Evolutionary conservation across 306 rosid genomes (phyloP).

Genomic region (Medicago arabica): DNA sequence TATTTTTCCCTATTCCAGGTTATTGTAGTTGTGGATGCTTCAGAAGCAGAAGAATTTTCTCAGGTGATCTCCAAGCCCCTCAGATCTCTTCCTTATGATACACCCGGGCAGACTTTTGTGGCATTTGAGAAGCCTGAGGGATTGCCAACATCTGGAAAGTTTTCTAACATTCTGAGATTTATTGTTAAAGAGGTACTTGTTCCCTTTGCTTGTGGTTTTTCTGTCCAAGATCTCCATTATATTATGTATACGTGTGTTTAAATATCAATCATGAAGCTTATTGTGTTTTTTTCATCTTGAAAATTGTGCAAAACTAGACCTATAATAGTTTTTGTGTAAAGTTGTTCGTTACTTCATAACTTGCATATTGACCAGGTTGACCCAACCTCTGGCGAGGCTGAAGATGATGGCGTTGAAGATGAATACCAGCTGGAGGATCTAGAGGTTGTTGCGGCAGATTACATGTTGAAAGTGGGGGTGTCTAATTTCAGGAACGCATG

Average conservation of each 20-base stretch:
- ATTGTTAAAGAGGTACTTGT: slow-evolving; percentile 86
- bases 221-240: slow-evolving; percentile 6
- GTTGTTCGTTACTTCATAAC: slow-evolving; percentile 9
- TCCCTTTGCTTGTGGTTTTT: slow-evolving; percentile 30
- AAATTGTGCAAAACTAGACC: slow-evolving; percentile 29
- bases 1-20: slow-evolving; percentile 59
- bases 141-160: slow-evolving; percentile 75
- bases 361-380: slow-evolving; percentile 70
- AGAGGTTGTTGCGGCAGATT: slow-evolving; percentile 96
- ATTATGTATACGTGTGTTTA: neutral
- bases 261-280: slow-evolving; percentile 1
- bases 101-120: slow-evolving; percentile 90
- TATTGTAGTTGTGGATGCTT: slow-evolving; percentile 78
- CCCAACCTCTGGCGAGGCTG: slow-evolving; percentile 87
- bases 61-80: slow-evolving; percentile 81
- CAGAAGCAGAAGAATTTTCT: slow-evolving; percentile 90
- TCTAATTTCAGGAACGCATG: slow-evolving; percentile 91
- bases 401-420: slow-evolving; percentile 97
- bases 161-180: slow-evolving; percentile 78
- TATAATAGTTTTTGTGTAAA: slow-evolving; percentile 7
- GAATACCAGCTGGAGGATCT: slow-evolving; percentile 98
- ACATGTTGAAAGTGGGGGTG: slow-evolving; percentile 85
- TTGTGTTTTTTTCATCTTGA: slow-evolving; percentile 4
- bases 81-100: slow-evolving; percentile 91
- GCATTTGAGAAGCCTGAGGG: slow-evolving; percentile 94